Evolutionary conservation across 179 eudicot species (phyloP).

Genomic region (Silene noctiflora): DNA sequence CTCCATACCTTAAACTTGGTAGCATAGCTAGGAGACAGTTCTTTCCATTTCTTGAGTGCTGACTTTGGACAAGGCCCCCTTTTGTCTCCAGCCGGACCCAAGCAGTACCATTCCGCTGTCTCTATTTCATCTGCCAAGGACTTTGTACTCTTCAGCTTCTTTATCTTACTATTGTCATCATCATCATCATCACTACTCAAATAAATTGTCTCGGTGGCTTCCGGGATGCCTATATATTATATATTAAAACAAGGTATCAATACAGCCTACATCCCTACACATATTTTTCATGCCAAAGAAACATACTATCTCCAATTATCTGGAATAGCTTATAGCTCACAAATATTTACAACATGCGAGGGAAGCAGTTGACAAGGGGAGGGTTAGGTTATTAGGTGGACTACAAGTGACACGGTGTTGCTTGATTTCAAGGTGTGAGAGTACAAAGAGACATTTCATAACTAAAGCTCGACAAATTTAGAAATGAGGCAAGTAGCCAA

Average conservation of each 20-base stretch:
- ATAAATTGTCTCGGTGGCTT: constrained; percentile 15
- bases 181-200: constrained; percentile 17
- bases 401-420: too few relatives aligned
- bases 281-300: neutral
- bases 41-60: constrained; percentile 23
- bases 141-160: neutral
- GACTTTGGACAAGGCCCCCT: constrained; percentile 27
- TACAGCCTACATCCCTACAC: neutral
- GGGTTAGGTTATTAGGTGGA: too few relatives aligned
- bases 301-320: neutral
- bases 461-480: too few relatives aligned
- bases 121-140: neutral
- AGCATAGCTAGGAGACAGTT: neutral
- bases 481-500: too few relatives aligned
- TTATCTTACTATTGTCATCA: constrained; percentile 5
- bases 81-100: constrained; percentile 30
- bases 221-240: neutral
- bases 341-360: too few relatives aligned
- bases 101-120: constrained; percentile 28
- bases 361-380: too few relatives aligned
- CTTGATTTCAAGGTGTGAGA: too few relatives aligned
- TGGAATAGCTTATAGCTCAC: too few relatives aligned
- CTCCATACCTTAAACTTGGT: constrained; percentile 34
- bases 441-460: too few relatives aligned
- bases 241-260: neutral